These are phyloP conservation scores for Exophiala aquamarina DNA, from an alignment of 2,329 filamentous ascomycete genomes.

Conservation along the genomic window DNA sequence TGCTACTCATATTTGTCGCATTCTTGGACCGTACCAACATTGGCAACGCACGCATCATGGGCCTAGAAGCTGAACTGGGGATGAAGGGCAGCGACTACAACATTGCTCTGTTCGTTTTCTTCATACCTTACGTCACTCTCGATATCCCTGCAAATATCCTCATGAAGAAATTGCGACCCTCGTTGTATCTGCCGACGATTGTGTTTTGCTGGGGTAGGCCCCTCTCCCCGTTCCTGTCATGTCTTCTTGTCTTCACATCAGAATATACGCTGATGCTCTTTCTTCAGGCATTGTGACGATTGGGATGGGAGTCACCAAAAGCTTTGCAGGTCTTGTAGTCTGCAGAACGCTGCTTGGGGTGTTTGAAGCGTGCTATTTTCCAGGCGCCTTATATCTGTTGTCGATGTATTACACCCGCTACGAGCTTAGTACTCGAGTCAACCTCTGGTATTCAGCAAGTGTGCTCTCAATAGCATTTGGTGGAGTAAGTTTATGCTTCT, in stretches of 20 bases:
- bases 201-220: constrained; percentile 27
- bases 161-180: constrained; percentile 33
- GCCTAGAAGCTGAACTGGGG: constrained; percentile 41
- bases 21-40: constrained; percentile 47
- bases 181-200: constrained; percentile 10
- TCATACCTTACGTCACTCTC: constrained; percentile 21
- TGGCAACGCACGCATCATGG: constrained; percentile 46
- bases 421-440: constrained; percentile 36
- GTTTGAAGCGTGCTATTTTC: constrained; percentile 36
- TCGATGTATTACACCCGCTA: constrained; percentile 34
- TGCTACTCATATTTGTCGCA: constrained; percentile 43
- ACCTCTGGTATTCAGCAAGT: constrained; percentile 31
- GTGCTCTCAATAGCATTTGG: constrained; percentile 39
- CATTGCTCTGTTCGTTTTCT: constrained; percentile 26
- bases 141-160: constrained; percentile 48
- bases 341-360: constrained; percentile 31
- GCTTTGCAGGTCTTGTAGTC: constrained; percentile 26
- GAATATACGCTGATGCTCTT: not conserved
- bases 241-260: not conserved
- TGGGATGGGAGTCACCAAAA: constrained; percentile 33
- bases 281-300: constrained; percentile 38
- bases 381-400: constrained; percentile 17
- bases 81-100: constrained; percentile 42
- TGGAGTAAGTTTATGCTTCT: constrained; percentile 31
- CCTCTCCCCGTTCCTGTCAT: not conserved